Conservation (phyloP, 1,139 yeast genomes). For the Suhomyces panamericanus region DNA sequence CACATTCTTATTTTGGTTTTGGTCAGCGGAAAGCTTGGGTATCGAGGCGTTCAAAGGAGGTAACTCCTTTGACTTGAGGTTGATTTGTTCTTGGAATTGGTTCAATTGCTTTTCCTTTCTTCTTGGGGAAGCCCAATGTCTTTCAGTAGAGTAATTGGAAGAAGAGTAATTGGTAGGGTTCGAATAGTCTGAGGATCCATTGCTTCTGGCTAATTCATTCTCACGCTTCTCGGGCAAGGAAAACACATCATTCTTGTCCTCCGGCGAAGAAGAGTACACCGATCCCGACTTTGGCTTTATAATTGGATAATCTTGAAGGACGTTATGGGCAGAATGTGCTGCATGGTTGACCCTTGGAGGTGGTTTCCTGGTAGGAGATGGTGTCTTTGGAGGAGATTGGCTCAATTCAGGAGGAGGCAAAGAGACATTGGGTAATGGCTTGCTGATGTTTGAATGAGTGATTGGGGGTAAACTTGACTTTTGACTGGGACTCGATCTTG, state of each 20-base stretch:
- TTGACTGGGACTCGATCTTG: neutral
- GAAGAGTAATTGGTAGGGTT: constrained; percentile 45
- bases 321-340: neutral
- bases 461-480: constrained; percentile 5
- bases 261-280: constrained; percentile 20
- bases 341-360: constrained; percentile 18
- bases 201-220: constrained; percentile 16
- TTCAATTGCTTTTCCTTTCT: constrained; percentile 36
- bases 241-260: constrained; percentile 36
- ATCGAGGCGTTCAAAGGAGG: constrained; percentile 15
- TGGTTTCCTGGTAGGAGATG: constrained; percentile 26
- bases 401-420: constrained; percentile 13
- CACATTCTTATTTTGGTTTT: constrained; percentile 19
- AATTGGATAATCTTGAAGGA: constrained; percentile 6
- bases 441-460: constrained; percentile 1
- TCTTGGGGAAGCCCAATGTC: constrained; percentile 59
- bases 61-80: constrained; percentile 36
- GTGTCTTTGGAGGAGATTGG: constrained; percentile 17
- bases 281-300: constrained; percentile 13
- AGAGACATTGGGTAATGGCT: constrained; percentile 7
- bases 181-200: constrained; percentile 18
- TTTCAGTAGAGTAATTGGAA: constrained; percentile 32
- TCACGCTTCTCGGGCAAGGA: constrained; percentile 19
- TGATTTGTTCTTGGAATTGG: constrained; percentile 44
- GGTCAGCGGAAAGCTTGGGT: constrained; percentile 13